Base-by-base conservation (phyloP, 1,284 basidiomycete genomes). In the Inonotus obliquus region DNA sequence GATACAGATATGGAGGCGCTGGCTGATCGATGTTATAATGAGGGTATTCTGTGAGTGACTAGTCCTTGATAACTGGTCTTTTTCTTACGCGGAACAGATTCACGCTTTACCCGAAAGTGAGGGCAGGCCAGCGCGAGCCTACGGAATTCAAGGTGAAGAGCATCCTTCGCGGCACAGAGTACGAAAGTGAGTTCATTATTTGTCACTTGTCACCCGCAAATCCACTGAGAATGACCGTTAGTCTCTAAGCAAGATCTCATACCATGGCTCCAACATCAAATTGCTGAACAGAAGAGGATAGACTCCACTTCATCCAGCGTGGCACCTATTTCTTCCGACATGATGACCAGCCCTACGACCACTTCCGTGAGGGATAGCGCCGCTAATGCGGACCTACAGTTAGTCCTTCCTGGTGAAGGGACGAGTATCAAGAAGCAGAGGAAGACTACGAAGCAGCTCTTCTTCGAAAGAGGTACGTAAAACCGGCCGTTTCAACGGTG, bases 71-170 rank as follows among this genome's bases (percentile, higher is more conserved):
- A 23, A 19, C 13, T 54, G 21, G 17, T 4, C 37, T 44, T 17
- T 32, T 23, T 60, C 32, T 6, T 39, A 19, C 32, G 51, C 21
- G 29, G 27, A 63, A n/a, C 67, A 91, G 89, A 53, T 92, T 91
- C 68, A 83, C 84, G 10, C 82, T 92, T 0, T 87, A 86, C 69
- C 85, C 85, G 35, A 79, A 87, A 37, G 80, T 86, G 52, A 82
- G 82, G 48, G 73, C 75, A 4, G 75, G 77, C 23, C 81, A 85
- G 32, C 75, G 82, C 38, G 85, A 89, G 63, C 82, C 85, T 62
- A 72, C 81, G n/a, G 82, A 84, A 1, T 91, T 89, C 79, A 91
- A 86, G 67, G 84, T 92, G 53, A 91, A 91, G 76, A 91, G 86
- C 66, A 83, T 92, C 19, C 76, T 92, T 54, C 86, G 82, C 68